phyloP scores from a whole-genome alignment of 257 asterid species.

The Solanum phureja region DNA sequence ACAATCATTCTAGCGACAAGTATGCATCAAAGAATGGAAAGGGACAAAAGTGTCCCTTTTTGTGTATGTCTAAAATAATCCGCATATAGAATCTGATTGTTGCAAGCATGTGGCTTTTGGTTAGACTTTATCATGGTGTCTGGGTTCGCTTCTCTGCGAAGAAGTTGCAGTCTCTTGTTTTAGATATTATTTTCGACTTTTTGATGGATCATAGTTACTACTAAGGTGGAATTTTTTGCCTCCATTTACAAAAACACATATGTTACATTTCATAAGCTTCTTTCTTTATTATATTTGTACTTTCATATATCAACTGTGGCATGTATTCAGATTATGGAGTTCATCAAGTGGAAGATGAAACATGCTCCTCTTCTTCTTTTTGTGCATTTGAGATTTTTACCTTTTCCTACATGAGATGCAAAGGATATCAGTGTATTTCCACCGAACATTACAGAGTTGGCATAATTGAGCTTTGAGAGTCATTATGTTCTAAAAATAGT shows the following conservation, averaged over 20 bases:
- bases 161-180: background rate
- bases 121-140: background rate
- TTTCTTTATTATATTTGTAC: background rate
- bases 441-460: background rate
- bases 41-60: background rate
- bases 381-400: background rate
- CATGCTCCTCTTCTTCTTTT: background rate
- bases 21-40: background rate
- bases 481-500: background rate
- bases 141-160: background rate
- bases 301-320: background rate
- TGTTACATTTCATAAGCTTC: background rate
- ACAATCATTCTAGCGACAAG: background rate
- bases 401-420: background rate
- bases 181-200: background rate
- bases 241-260: background rate
- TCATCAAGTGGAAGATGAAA: background rate
- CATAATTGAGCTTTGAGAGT: background rate
- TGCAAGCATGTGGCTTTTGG: background rate
- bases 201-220: background rate
- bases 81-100: background rate
- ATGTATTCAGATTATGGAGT: background rate
- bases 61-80: background rate
- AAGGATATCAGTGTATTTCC: background rate
- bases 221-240: background rate